phyloP scores from a whole-genome alignment of 2,329 filamentous ascomycete genomes.

The Sporothrix brasiliensis region DNA sequence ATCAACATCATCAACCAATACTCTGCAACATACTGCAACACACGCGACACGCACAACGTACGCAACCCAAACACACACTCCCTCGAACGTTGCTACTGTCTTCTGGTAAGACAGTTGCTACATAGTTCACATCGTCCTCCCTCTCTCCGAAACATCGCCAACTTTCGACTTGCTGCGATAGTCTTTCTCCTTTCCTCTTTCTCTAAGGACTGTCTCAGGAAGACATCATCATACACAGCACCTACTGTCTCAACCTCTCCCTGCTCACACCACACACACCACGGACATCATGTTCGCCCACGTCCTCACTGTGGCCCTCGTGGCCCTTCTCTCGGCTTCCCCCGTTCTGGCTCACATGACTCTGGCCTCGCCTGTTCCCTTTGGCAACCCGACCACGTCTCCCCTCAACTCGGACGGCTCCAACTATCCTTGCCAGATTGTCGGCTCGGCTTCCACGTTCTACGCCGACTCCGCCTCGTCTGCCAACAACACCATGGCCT shows the following conservation, averaged over 20 bases:
- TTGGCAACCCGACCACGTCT: slow-evolving; percentile 36
- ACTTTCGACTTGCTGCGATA: neutral
- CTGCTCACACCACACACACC: neutral
- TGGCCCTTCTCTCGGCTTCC: slow-evolving; percentile 26
- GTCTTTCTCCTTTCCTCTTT: neutral
- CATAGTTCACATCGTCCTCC: neutral
- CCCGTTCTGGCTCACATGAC: slow-evolving; percentile 36
- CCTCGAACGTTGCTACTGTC: slow-evolving; percentile 11
- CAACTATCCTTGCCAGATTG: slow-evolving; percentile 39
- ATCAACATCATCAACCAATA: neutral
- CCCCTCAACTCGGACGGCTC: slow-evolving; percentile 34
- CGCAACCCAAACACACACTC: slow-evolving; percentile 5
- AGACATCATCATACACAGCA: neutral
- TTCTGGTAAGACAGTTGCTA: slow-evolving; percentile 20
- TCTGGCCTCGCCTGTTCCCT: slow-evolving; percentile 35
- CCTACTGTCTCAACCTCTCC: neutral
- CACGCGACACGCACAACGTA: too few relatives aligned
- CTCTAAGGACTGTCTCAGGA: neutral
- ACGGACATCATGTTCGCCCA: slow-evolving; percentile 7
- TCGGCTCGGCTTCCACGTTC: slow-evolving; percentile 48
- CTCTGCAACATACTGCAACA: neutral
- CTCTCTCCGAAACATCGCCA: neutral
- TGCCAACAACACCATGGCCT: slow-evolving; percentile 36
- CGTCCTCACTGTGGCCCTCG: slow-evolving; percentile 23
- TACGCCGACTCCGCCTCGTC: slow-evolving; percentile 40